Conservation (phyloP, 2,329 filamentous ascomycete genomes). For the Penicillium sp. region DNA sequence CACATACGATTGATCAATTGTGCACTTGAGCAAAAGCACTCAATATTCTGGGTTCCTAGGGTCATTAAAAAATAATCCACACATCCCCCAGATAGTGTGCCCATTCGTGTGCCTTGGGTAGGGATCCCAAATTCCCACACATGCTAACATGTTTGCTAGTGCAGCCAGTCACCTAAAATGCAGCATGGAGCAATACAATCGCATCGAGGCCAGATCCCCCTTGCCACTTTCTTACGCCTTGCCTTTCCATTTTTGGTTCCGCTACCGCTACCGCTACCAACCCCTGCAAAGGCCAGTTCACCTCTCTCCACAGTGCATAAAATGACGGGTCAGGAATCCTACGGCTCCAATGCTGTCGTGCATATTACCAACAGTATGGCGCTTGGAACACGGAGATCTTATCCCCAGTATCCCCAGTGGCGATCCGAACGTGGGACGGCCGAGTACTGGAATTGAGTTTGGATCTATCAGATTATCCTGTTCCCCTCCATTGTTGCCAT, state of each 20-base stretch:
- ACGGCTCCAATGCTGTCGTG: slow-evolving; percentile 13
- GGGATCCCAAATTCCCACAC: neutral
- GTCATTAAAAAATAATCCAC: neutral
- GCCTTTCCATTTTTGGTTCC: neutral
- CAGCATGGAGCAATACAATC: neutral
- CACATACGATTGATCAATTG: neutral
- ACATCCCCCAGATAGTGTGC: neutral
- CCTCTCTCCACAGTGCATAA: slow-evolving; percentile 10
- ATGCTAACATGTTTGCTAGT: neutral
- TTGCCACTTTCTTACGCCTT: neutral
- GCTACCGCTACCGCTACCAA: too few relatives aligned
- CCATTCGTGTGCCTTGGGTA: neutral
- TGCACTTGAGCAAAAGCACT: neutral
- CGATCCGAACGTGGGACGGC: slow-evolving; percentile 6
- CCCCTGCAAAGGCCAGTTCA: neutral
- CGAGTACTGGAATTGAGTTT: slow-evolving; percentile 1
- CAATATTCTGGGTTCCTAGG: neutral
- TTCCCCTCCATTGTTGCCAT: neutral
- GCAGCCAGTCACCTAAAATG: slow-evolving; percentile 6
- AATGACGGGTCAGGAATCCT: slow-evolving; percentile 9
- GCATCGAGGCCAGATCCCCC: neutral
- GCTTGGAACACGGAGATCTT: slow-evolving; percentile 11
- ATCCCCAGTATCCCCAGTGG: slow-evolving; percentile 7
- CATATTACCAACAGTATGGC: slow-evolving; percentile 12
- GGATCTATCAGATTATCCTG: slow-evolving; percentile 15